Base-by-base conservation (phyloP, 139 green algal species). In the Gonium pectorale region DNA sequence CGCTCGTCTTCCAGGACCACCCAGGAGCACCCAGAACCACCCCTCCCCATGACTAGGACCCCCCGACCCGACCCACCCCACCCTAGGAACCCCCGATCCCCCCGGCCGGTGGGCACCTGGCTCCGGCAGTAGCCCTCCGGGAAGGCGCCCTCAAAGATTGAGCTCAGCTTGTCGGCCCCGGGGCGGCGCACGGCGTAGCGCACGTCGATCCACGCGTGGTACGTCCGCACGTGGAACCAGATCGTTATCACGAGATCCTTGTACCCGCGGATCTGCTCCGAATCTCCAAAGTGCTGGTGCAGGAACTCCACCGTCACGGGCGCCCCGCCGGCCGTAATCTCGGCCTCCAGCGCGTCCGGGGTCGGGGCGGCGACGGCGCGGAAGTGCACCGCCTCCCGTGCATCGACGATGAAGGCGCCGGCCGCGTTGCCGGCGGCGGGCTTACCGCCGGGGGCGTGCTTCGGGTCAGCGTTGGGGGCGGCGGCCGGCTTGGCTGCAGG, bases 181-280 rank as follows among this genome's bases (percentile, higher is more conserved):
- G 81, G 78, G 22, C 64, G 74, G 66, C 90, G 91, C 46, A n/a
- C 67, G 17, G 51, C 87, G 69, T 81, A 90, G 13, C 81, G 86
- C 19, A 94, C 82, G 60, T 95, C 92, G 0, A 95, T 24, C 73
- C 69, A 92, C 0, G 56, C 35, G 51, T 92, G 80, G 44, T 81
- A 91, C 1, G 89, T 87, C 59, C 86, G 88, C 4, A 83, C 82
- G 31, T 81, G 86, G 26, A 95, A 54, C 74, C 87, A 94, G 21
- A 94, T 44, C 29, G 90, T 83, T 22, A 94, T 88, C 27, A 43
- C 22, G 3, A 94, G 74, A 27, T 43, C 79, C 7, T 70, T 44
- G 81, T 89, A 93, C 6, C 91, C 90, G 43, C 86, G 85, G 60
- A 90, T 88, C 33, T 80, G 49, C 44, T 89, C 86, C 7, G 86